Evolutionary conservation across 2,329 filamentous ascomycete genomes (phyloP), one percentile per base, ranked within the genome.

Genomic region (Sordariomycetes sp.): DNA sequence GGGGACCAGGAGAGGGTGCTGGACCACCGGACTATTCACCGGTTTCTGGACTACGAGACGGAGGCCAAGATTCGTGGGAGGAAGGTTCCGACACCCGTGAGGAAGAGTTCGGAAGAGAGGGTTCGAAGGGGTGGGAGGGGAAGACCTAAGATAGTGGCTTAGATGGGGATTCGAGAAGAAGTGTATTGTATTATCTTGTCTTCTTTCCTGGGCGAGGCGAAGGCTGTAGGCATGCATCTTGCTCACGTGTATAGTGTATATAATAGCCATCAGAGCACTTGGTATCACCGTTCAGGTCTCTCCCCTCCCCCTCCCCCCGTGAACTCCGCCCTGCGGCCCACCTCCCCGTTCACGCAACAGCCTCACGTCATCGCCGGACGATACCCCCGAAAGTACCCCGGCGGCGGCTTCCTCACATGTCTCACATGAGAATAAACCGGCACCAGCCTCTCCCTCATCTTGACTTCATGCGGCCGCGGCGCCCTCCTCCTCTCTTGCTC

Each of bases 21-120:
- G 59, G 92, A 97, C 66, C 91, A 96, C 66, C 79, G 92, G n/a
- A 85, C 79, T 0, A 80, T 97, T 3, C 88, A 96, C 69, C 86
- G 92, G 0, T 96, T 96, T 65, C 72, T 96, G 6, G 79, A 84
- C 25, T 76, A 82, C 0, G 79, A 85, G 2, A 85, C 90, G 57
- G 89, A 92, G 68, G 74, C 75, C 50, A 75, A 67, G 60, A 75
- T 76, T 0, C 70, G 80, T 1, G 78, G 79, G 53, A 61, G 61
- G 57, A 61, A 60, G 22, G 56, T n/a, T 24, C 53, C 35, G 32
- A 42, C 48, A 48, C 52, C 53, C 17, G 57, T 56, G 25, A 34
- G n/a, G 36, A 28, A 39, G 34, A 50, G 22, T 39, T 55, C 24
- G 57, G 56, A 42, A 51, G 52, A 24, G 25, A 59, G 42, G 54